These are phyloP conservation scores for Letharia lupina DNA, from an alignment of 495 filamentous ascomycete species.

Conservation along the genomic window DNA sequence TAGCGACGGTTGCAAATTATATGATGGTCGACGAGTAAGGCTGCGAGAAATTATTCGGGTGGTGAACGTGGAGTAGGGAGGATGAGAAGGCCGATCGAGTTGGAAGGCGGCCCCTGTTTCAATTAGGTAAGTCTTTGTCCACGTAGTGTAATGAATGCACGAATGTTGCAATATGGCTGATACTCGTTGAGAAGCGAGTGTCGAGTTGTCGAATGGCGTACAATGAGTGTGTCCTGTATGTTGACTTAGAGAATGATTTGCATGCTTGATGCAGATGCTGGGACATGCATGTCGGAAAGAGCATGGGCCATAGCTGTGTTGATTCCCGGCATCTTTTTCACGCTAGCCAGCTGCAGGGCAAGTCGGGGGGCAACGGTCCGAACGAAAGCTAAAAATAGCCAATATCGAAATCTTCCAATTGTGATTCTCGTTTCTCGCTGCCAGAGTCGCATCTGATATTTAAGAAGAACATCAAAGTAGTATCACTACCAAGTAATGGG, in stretches of 20 bases:
- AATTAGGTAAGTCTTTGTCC: neutral
- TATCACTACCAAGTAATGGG: constrained; percentile 30
- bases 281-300: neutral
- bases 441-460: neutral
- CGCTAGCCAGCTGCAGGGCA: constrained; percentile 2
- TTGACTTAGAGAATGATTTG: neutral
- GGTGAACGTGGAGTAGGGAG: neutral
- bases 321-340: constrained; percentile 8
- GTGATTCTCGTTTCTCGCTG: neutral
- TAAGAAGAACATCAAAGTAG: neutral
- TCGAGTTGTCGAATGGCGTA: neutral
- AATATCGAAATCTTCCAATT: neutral
- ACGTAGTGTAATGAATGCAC: constrained; percentile 1
- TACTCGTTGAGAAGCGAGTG: neutral
- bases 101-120: constrained; percentile 5
- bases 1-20: neutral
- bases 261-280: neutral
- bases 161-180: neutral
- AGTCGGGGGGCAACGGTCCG: constrained; percentile 13
- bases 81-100: neutral
- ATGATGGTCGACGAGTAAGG: neutral
- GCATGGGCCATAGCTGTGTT: neutral
- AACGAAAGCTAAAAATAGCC: constrained; percentile 18
- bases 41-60: neutral
- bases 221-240: neutral